These are phyloP conservation scores for Omphalea diandra DNA, from an alignment of 441 rosid species.

Conservation along the genomic window DNA sequence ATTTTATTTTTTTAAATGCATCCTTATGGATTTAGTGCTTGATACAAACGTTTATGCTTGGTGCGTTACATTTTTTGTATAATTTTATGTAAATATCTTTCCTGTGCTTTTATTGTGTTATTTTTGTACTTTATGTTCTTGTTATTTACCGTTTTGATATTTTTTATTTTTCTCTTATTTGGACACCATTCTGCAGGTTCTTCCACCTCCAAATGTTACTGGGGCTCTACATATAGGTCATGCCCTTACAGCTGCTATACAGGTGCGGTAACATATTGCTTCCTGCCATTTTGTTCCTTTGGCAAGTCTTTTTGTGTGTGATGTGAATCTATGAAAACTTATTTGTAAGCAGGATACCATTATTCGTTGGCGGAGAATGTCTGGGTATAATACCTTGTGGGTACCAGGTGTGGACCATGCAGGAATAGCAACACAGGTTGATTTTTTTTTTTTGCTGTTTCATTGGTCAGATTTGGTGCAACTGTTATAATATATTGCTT, in stretches of 20 bases:
- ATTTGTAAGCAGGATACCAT: conserved; percentile 65
- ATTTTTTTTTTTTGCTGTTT: conserved; percentile 8
- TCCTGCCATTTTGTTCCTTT: conserved; percentile 12
- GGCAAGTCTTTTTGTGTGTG: conserved; percentile 4
- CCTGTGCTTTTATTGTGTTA: background rate
- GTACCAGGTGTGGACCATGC: conserved; percentile 97
- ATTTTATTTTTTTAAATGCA: background rate
- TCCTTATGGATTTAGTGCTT: background rate
- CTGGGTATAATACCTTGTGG: conserved; percentile 90
- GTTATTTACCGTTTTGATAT: background rate
- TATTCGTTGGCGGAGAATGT: conserved; percentile 91
- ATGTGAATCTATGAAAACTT: conserved; percentile 12
- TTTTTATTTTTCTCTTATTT: background rate
- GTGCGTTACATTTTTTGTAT: background rate
- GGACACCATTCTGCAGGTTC: conserved; percentile 55
- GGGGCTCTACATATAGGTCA: conserved; percentile 97
- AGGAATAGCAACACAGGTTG: conserved; percentile 95
- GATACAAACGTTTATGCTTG: background rate
- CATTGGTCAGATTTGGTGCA: background rate
- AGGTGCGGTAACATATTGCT: conserved; percentile 43
- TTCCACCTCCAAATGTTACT: conserved; percentile 99
- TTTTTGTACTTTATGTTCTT: background rate
- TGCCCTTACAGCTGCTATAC: conserved; percentile 83
- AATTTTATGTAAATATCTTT: background rate
- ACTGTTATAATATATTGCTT: background rate